Evolutionary conservation across 2,329 filamentous ascomycete genomes (phyloP).

Genomic region (Clonostachys solani): DNA sequence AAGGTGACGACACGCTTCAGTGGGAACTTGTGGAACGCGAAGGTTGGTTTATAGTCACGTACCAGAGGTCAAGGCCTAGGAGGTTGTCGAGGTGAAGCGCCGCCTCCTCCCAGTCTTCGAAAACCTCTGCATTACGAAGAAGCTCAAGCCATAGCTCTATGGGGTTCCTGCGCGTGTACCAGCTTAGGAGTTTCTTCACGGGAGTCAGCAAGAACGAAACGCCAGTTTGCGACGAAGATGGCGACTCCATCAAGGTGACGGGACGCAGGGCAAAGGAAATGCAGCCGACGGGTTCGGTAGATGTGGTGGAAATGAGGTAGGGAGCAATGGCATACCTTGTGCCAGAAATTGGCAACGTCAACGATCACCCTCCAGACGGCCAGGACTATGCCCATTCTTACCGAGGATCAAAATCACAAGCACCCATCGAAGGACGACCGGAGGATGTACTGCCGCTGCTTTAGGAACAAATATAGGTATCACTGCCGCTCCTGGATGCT

Average conservation of each 20-base stretch:
- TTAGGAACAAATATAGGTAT: too few relatives aligned
- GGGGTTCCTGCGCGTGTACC: slow-evolving; percentile 62
- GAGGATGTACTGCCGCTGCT: background rate
- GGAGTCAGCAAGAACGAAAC: slow-evolving; percentile 11
- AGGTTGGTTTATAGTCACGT: slow-evolving; percentile 10
- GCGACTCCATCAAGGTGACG: background rate
- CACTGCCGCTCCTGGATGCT: too few relatives aligned
- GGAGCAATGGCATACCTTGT: slow-evolving; percentile 38
- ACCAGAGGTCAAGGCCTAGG: slow-evolving; percentile 79
- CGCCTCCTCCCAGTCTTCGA: slow-evolving; percentile 84
- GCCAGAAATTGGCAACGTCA: slow-evolving; percentile 61
- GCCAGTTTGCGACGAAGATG: background rate
- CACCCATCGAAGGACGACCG: background rate
- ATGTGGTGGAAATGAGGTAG: slow-evolving; percentile 1
- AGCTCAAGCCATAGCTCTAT: slow-evolving; percentile 62
- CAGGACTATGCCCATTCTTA: slow-evolving; percentile 36
- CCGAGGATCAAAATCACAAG: slow-evolving; percentile 14
- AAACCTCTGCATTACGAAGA: slow-evolving; percentile 63
- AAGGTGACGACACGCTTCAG: background rate
- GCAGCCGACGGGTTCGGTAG: slow-evolving; percentile 2
- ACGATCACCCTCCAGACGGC: slow-evolving; percentile 54
- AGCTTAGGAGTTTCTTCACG: slow-evolving; percentile 60
- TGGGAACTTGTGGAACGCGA: background rate
- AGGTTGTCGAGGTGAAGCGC: slow-evolving; percentile 79
- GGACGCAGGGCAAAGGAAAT: slow-evolving; percentile 1